A percentile compares a stretch with the other conserved stretches of the same genome.
Conservation (phyloP, 768 basidiomycete species). For the Gautieria morchelliformis region DNA sequence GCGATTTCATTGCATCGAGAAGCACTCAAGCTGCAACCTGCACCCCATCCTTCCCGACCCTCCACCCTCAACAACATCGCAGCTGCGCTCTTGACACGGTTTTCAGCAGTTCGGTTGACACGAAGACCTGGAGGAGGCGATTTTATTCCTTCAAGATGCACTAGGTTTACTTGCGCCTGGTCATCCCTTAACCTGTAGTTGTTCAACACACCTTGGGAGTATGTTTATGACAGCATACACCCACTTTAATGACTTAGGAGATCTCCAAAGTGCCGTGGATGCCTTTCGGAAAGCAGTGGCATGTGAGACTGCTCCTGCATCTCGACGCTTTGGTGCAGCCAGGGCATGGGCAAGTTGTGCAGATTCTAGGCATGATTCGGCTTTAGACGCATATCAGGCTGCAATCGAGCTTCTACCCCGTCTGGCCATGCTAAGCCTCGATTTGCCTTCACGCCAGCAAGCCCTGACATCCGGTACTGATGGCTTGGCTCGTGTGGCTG, state of each 20-base stretch:
- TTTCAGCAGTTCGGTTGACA: too few species aligned
- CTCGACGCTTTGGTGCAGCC: not conserved
- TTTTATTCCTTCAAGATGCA: too few species aligned
- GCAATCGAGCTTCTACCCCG: slow-evolving; percentile 18
- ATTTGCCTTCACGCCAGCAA: slow-evolving; percentile 14
- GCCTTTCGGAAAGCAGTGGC: not conserved
- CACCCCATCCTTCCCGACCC: too few species aligned
- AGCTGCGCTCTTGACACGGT: too few species aligned
- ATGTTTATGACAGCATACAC: too few species aligned
- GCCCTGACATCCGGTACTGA: slow-evolving; percentile 10
- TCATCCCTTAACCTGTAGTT: too few species aligned
- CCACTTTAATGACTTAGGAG: not conserved
- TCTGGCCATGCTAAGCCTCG: slow-evolving; percentile 11
- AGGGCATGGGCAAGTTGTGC: not conserved
- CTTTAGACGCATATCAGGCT: slow-evolving; percentile 20
- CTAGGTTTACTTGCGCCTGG: too few species aligned
- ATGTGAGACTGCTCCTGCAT: not conserved
- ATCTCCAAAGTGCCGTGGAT: not conserved
- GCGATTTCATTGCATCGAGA: too few species aligned
- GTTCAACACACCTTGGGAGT: not conserved
- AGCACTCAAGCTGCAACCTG: too few species aligned
- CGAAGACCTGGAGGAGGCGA: too few species aligned
- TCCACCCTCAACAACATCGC: too few species aligned
- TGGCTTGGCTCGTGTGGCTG: slow-evolving; percentile 20
- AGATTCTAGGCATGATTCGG: slow-evolving; percentile 17